These are phyloP conservation scores for Hypoxylon sp. DNA, from an alignment of 2,329 filamentous ascomycete species.

Conservation along the genomic window DNA sequence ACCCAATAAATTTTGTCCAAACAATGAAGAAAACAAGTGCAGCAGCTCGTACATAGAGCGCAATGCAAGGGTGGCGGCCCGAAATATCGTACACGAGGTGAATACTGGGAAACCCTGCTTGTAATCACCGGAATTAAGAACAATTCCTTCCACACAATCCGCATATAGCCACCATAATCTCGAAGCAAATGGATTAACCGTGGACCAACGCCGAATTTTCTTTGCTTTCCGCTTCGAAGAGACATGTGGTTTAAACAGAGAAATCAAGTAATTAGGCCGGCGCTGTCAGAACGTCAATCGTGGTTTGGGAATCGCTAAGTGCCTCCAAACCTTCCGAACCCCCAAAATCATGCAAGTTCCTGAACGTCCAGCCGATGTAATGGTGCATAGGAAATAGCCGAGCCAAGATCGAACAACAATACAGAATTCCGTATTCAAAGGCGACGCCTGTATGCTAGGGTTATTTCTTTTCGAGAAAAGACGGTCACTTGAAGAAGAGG, in stretches of 20 bases:
- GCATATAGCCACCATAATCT: conserved; percentile 13
- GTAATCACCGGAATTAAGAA: conserved; percentile 26
- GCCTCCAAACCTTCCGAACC: conserved; percentile 35
- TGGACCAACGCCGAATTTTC: conserved; percentile 43
- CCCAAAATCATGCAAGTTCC: conserved; percentile 46
- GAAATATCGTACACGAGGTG: conserved; percentile 41
- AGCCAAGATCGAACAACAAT: conserved; percentile 44
- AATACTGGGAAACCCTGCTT: conserved; percentile 29
- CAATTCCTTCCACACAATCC: conserved; percentile 23
- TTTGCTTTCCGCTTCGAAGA: conserved; percentile 28
- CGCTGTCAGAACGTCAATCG: conserved; percentile 40
- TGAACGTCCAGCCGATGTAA: conserved; percentile 44
- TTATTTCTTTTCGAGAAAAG: conserved; percentile 18
- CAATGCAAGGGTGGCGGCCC: conserved; percentile 1
- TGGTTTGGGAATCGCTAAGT: conserved; percentile 42
- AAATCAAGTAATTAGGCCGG: conserved; percentile 38
- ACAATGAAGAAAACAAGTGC: conserved; percentile 20
- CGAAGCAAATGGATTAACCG: conserved; percentile 31
- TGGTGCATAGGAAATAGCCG: conserved; percentile 39
- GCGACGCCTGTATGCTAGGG: conserved; percentile 50
- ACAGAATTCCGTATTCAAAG: conserved; percentile 48
- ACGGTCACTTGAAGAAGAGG: neutral
- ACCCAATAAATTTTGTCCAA: conserved; percentile 36
- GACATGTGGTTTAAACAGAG: conserved; percentile 15
- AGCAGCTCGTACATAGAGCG: conserved; percentile 7